Evolutionary conservation across 345 rosid species (phyloP).

Genomic region (Eucalyptus polybractea): DNA sequence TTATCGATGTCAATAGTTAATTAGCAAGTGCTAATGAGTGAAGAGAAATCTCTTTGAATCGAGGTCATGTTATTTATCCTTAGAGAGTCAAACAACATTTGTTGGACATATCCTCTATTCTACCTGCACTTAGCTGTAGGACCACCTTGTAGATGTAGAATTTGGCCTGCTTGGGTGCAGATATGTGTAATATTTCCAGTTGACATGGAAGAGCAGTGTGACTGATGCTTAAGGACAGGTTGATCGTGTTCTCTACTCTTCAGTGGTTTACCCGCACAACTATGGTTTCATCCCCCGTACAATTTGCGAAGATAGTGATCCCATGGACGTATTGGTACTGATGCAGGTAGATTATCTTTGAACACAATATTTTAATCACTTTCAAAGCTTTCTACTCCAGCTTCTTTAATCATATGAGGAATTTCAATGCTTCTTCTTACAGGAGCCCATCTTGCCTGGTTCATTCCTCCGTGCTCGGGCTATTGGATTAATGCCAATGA

Average conservation of each 20-base stretch:
- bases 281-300: slow-evolving; percentile 98
- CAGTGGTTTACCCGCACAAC: slow-evolving; percentile 98
- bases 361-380: background rate
- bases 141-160: background rate
- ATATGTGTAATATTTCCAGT: background rate
- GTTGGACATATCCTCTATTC: background rate
- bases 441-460: slow-evolving; percentile 96
- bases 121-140: background rate
- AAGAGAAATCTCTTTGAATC: background rate
- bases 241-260: slow-evolving; percentile 91
- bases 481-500: slow-evolving; percentile 97
- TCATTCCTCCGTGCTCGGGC: slow-evolving; percentile 96
- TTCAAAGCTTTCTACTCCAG: background rate
- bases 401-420: background rate
- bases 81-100: background rate
- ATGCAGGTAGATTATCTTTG: slow-evolving; percentile 61
- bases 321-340: slow-evolving; percentile 88
- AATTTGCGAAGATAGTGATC: slow-evolving; percentile 94
- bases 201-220: background rate
- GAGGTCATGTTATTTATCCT: background rate
- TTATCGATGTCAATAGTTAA: background rate
- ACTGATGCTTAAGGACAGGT: slow-evolving; percentile 32
- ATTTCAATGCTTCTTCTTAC: background rate
- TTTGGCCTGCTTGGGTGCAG: background rate
- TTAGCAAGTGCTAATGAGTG: background rate